A percentile compares a stretch with the other conserved stretches of the same genome.
These are phyloP conservation scores for Macrolepiota albuminosa DNA, from an alignment of 768 basidiomycete species.

Conservation along the genomic window DNA sequence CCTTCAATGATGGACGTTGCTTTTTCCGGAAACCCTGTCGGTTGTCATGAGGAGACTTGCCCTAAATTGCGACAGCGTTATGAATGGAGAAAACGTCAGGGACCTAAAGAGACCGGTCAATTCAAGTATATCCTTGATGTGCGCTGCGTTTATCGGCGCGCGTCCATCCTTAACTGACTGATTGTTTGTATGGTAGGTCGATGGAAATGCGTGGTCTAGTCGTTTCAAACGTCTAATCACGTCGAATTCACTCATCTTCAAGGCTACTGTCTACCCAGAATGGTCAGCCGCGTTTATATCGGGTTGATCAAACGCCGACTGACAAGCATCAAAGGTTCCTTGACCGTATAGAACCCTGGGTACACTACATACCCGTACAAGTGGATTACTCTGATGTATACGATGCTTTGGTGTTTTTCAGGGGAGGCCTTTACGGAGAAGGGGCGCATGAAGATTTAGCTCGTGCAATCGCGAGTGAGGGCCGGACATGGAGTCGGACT, in stretches of 20 bases:
- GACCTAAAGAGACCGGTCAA: slow-evolving; percentile 32
- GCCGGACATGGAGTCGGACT: slow-evolving; percentile 27
- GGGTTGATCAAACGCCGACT: neutral
- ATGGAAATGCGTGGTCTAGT: slow-evolving; percentile 54
- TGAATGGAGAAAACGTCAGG: slow-evolving; percentile 37
- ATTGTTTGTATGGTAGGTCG: slow-evolving; percentile 31
- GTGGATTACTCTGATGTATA: slow-evolving; percentile 54
- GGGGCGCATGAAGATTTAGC: slow-evolving; percentile 50
- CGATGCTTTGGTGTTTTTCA: slow-evolving; percentile 63
- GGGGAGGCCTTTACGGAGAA: slow-evolving; percentile 42
- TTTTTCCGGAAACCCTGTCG: slow-evolving; percentile 35
- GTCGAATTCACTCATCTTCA: slow-evolving; percentile 54
- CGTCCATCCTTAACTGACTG: neutral
- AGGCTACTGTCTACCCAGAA: slow-evolving; percentile 58
- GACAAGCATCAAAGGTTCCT: slow-evolving; percentile 12
- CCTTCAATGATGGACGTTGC: slow-evolving; percentile 49
- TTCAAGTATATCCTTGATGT: slow-evolving; percentile 53
- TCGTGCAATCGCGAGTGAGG: slow-evolving; percentile 17
- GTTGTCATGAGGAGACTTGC: slow-evolving; percentile 37
- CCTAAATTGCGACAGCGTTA: slow-evolving; percentile 33
- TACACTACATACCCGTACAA: slow-evolving; percentile 60
- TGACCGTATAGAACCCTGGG: slow-evolving; percentile 43
- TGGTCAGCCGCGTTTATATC: slow-evolving; percentile 30
- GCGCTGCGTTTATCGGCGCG: neutral
- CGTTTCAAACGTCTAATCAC: slow-evolving; percentile 54